Evolutionary conservation across 805 yeast species (phyloP), one percentile per base, ranked within the genome.

Genomic region (Cyberlindnera misumaiensis): DNA sequence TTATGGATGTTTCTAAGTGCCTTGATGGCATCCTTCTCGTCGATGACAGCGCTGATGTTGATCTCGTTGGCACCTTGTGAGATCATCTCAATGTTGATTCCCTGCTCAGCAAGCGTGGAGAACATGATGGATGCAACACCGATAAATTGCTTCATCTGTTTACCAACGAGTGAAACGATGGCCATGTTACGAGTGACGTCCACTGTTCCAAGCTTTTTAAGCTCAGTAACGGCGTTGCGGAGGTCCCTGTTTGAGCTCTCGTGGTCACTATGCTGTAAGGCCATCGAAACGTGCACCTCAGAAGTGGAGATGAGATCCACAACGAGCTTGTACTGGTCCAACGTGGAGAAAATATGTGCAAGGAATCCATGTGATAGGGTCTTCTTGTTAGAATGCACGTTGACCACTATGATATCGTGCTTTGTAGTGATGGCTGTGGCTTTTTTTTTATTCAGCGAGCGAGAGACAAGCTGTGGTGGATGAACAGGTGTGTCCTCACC

Each of bases 71-170:
- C 96, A 53, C 98, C 98, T 71, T 93, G 98, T 41, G 88, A 77
- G 63, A 93, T 93, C 98, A 93, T 93, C 63, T 93, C 98, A 51
- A 93, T 87, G 64, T 93, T 93, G 57, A 93, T 83, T 33, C 76
- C 75, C 53, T 90, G 94, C 55, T 85, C 89, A 7, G 97, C 97
- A 49, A 93, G 68, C 2, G 94, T 86, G 51, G 88, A 80, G 67
- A 93, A 93, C 96, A 90, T 90, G 49, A 87, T 81, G 34, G 97
- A 96, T 0, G 98, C 98, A 58, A 87, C 89, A 56, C 98, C 98
- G 44, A 93, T 85, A 59, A 83, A 76, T 58, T 89, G 96, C 57
- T 88, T 88, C 97, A 93, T 90, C 60, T 90, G 95, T 56, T 86
- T 88, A 31, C 98, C 98, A 36, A 93, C 97, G 40, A 93, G 72